Percentiles rank a stretch among this genome's conserved stretches.
Conservation (phyloP, 345 rosid genomes). For the Citrus reticulata region DNA sequence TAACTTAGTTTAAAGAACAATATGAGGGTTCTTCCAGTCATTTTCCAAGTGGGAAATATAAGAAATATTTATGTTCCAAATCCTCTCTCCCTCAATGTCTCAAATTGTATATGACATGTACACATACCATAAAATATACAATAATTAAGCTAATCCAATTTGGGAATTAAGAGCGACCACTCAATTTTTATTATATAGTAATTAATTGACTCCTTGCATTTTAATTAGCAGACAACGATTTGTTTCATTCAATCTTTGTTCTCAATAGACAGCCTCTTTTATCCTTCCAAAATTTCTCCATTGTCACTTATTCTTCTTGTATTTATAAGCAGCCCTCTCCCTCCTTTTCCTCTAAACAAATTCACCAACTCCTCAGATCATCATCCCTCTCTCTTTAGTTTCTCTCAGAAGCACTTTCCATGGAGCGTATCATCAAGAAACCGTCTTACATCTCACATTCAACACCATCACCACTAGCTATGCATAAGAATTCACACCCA, state of each 20-base stretch:
- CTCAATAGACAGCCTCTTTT: constrained; percentile 27
- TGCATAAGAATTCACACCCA: constrained; percentile 45
- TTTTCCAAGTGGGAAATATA: constrained; percentile 4
- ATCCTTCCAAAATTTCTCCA: neutral
- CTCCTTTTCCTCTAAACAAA: constrained; percentile 24
- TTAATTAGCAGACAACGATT: constrained; percentile 15
- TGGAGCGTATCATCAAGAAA: constrained; percentile 41
- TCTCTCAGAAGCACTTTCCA: constrained; percentile 8
- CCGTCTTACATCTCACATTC: constrained; percentile 16
- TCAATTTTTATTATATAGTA: neutral
- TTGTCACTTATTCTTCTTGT: constrained; percentile 8
- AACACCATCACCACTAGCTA: constrained; percentile 32
- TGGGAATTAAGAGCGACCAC: constrained; percentile 16
- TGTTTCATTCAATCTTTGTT: neutral
- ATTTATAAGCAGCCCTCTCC: constrained; percentile 19
- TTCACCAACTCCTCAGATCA: constrained; percentile 32
- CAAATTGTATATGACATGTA: neutral
- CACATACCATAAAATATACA: neutral
- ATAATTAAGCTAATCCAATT: constrained; percentile 1
- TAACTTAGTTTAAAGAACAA: neutral
- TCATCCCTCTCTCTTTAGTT: constrained; percentile 12
- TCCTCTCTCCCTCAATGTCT: neutral
- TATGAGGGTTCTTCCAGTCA: neutral
- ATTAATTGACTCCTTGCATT: constrained; percentile 20
- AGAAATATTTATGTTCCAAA: neutral